Evolutionary conservation across 495 filamentous ascomycete genomes (phyloP).

Genomic region (Podospora pseudopauciseta): DNA sequence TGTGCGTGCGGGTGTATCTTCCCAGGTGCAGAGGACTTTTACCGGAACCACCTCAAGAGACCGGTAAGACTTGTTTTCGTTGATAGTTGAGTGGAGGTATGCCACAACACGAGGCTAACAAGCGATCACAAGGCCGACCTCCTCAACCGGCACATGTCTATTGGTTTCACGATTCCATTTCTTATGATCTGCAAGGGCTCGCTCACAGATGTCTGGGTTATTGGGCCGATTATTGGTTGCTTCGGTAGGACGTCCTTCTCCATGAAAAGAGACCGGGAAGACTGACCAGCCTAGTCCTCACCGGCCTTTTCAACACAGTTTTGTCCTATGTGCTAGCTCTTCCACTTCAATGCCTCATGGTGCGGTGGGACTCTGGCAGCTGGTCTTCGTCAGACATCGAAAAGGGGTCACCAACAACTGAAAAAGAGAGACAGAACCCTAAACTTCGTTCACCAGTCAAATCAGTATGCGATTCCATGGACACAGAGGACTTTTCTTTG

Average conservation of each 20-base stretch:
- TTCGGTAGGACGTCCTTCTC: slow-evolving; percentile 32
- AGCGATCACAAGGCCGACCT: slow-evolving; percentile 31
- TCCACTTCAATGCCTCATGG: slow-evolving; percentile 27
- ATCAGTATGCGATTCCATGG: slow-evolving; percentile 11
- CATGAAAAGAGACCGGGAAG: background rate
- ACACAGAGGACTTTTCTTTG: slow-evolving; percentile 6
- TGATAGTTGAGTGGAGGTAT: background rate
- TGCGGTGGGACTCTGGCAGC: slow-evolving; percentile 21
- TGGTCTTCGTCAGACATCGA: slow-evolving; percentile 10
- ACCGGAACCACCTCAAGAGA: slow-evolving; percentile 33
- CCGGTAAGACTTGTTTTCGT: slow-evolving; percentile 26
- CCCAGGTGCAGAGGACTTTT: slow-evolving; percentile 28
- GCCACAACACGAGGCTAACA: background rate
- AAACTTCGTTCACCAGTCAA: slow-evolving; percentile 9
- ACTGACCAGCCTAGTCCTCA: slow-evolving; percentile 28
- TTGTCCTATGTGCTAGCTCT: slow-evolving; percentile 24
- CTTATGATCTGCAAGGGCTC: slow-evolving; percentile 43
- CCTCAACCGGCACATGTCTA: slow-evolving; percentile 47
- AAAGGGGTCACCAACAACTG: slow-evolving; percentile 6
- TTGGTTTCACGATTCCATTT: slow-evolving; percentile 46
- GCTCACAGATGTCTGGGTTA: slow-evolving; percentile 27
- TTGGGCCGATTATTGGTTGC: slow-evolving; percentile 36
- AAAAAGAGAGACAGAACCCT: background rate
- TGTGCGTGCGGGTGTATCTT: slow-evolving; percentile 12
- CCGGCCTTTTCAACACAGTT: slow-evolving; percentile 28